phyloP scores from a whole-genome alignment of 1,139 yeast species.

The Geotrichum histeridarum region DNA sequence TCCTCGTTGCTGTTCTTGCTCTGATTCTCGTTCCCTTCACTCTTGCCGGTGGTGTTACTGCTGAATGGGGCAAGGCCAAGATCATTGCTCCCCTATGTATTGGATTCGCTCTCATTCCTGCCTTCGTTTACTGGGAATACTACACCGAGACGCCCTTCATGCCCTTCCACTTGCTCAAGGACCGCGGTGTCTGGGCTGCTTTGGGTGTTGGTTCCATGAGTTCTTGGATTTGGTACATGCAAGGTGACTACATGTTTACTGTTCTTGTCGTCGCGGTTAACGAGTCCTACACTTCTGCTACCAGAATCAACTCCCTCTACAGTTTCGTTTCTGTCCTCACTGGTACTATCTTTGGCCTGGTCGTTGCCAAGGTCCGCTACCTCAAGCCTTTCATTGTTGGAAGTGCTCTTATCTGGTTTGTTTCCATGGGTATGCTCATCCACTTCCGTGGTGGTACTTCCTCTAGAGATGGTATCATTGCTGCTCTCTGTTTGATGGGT shows the following conservation, averaged over 20 bases:
- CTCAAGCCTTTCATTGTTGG: slow-evolving; percentile 56
- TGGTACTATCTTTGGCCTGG: slow-evolving; percentile 55
- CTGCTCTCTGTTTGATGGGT: slow-evolving; percentile 61
- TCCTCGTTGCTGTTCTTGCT: slow-evolving; percentile 50
- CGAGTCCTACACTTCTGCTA: slow-evolving; percentile 55
- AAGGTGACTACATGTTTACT: slow-evolving; percentile 61
- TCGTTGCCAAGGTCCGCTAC: slow-evolving; percentile 49
- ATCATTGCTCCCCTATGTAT: slow-evolving; percentile 61
- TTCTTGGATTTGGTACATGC: slow-evolving; percentile 61
- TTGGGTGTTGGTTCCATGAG: slow-evolving; percentile 49
- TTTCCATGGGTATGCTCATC: slow-evolving; percentile 54
- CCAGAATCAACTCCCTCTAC: slow-evolving; percentile 57
- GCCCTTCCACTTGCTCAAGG: slow-evolving; percentile 53
- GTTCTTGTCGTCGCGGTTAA: slow-evolving; percentile 59
- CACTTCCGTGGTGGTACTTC: slow-evolving; percentile 52
- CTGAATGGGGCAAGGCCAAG: slow-evolving; percentile 52
- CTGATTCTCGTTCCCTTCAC: slow-evolving; percentile 49
- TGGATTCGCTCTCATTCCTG: slow-evolving; percentile 55
- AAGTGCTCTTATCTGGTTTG: slow-evolving; percentile 54
- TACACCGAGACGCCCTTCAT: slow-evolving; percentile 53
- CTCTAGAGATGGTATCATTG: slow-evolving; percentile 56
- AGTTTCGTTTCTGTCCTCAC: slow-evolving; percentile 61
- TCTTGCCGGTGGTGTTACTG: slow-evolving; percentile 53
- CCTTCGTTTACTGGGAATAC: slow-evolving; percentile 52
- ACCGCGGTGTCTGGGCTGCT: slow-evolving; percentile 68